Evolutionary conservation across 768 basidiomycete species (phyloP).

Genomic region (Fomitopsis serialis): DNA sequence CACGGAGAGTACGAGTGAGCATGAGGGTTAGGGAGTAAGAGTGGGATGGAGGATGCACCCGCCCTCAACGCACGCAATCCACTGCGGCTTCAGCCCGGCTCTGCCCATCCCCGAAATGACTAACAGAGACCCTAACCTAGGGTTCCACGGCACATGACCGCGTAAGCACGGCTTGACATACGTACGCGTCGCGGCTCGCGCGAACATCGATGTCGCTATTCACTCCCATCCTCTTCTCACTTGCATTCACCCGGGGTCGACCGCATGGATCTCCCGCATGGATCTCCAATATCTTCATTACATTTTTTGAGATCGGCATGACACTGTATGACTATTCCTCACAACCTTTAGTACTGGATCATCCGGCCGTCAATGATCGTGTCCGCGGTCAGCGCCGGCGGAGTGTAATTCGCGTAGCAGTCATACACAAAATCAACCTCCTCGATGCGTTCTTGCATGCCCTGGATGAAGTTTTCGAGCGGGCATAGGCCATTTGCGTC

Average conservation of each 20-base stretch:
- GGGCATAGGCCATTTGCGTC: slow-evolving; percentile 39
- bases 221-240: too few relatives aligned
- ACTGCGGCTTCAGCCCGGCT: not conserved
- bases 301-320: too few relatives aligned
- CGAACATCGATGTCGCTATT: too few relatives aligned
- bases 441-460: slow-evolving; percentile 31
- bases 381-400: slow-evolving; percentile 1
- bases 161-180: not conserved
- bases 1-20: slow-evolving; percentile 62
- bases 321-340: not conserved
- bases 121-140: slow-evolving; percentile 16
- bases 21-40: slow-evolving; percentile 31
- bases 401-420: slow-evolving; percentile 43
- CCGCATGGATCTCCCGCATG: too few relatives aligned
- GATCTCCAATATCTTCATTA: too few relatives aligned
- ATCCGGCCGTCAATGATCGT: slow-evolving; percentile 3
- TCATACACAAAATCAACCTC: slow-evolving; percentile 37
- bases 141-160: slow-evolving; percentile 3
- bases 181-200: too few relatives aligned
- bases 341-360: not conserved
- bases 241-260: too few relatives aligned
- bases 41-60: not conserved
- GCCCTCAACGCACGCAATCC: slow-evolving; percentile 3
- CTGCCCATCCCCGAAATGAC: slow-evolving; percentile 11
- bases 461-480: slow-evolving; percentile 33